Conservation (phyloP, 495 filamentous ascomycete species). For the Astrothelium macrocarpum region DNA sequence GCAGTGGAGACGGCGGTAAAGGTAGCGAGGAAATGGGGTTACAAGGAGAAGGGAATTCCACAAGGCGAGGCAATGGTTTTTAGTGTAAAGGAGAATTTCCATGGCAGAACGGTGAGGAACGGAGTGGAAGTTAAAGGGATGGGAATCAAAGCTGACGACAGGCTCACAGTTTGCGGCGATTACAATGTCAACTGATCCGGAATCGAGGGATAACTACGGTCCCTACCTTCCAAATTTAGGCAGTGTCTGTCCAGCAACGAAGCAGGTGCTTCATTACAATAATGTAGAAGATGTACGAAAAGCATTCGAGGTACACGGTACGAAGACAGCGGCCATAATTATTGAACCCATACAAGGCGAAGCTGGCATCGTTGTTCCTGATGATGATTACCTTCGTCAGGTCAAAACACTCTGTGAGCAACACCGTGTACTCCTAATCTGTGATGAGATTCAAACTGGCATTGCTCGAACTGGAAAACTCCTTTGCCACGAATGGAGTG, state of each 20-base stretch:
- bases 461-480: constrained; percentile 91
- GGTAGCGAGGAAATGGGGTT: constrained; percentile 97
- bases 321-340: constrained; percentile 84
- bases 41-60: constrained; percentile 88
- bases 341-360: constrained; percentile 98
- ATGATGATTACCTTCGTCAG: constrained; percentile 74
- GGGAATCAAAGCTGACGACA: constrained; percentile 7
- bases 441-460: constrained; percentile 97
- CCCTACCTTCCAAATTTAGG: constrained; percentile 88
- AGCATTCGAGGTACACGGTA: constrained; percentile 68
- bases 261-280: constrained; percentile 73
- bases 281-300: constrained; percentile 70
- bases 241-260: constrained; percentile 64
- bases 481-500: constrained; percentile 88
- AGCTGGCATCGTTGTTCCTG: constrained; percentile 91
- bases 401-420: constrained; percentile 83
- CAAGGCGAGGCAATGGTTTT: constrained; percentile 77
- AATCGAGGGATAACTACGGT: constrained; percentile 94
- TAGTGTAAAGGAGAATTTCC: constrained; percentile 85
- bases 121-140: background rate
- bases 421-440: constrained; percentile 89
- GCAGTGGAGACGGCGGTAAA: constrained; percentile 98
- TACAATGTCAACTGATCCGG: constrained; percentile 86
- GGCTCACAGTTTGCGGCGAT: constrained; percentile 77
- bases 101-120: constrained; percentile 75